Evolutionary conservation across 768 basidiomycete species (phyloP).

Genomic region (Pseudohyphozyma bogoriensis): DNA sequence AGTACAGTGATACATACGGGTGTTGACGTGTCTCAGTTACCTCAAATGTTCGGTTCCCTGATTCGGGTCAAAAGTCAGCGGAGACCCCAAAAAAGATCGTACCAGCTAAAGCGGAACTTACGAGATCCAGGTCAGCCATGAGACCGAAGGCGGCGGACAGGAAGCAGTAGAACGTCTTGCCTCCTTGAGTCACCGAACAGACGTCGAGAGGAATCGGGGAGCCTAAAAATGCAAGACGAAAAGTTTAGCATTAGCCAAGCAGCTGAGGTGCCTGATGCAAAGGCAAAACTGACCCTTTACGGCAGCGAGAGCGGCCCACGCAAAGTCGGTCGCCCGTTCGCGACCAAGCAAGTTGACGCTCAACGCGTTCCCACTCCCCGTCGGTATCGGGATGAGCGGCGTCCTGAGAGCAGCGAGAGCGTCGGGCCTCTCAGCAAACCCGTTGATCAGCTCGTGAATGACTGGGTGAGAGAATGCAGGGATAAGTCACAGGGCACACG

Average conservation of each 20-base stretch:
- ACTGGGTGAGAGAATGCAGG: too few species aligned
- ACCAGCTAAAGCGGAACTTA: constrained; percentile 45
- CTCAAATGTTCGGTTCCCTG: too few species aligned
- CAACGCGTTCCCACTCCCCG: constrained; percentile 34
- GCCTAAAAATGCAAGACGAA: constrained; percentile 43
- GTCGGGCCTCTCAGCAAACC: constrained; percentile 57
- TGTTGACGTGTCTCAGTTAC: neutral
- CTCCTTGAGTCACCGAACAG: constrained; percentile 62
- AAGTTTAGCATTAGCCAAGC: neutral
- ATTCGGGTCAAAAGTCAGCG: neutral
- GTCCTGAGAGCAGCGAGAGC: constrained; percentile 53
- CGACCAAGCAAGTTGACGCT: constrained; percentile 13
- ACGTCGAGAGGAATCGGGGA: constrained; percentile 63
- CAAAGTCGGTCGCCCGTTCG: neutral
- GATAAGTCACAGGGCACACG: too few species aligned
- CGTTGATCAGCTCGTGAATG: constrained; percentile 73
- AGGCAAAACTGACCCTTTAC: constrained; percentile 65
- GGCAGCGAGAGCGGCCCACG: constrained; percentile 57
- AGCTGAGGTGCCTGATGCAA: constrained; percentile 66
- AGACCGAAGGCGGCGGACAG: constrained; percentile 74
- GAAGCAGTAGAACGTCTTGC: constrained; percentile 59
- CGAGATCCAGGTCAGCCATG: constrained; percentile 58
- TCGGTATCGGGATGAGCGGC: constrained; percentile 68
- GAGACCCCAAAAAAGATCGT: neutral
- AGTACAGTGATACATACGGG: neutral